These are phyloP conservation scores for Globisporangium megalacanthum DNA, from an alignment of 352 stramenopile genomes.

Conservation along the genomic window DNA sequence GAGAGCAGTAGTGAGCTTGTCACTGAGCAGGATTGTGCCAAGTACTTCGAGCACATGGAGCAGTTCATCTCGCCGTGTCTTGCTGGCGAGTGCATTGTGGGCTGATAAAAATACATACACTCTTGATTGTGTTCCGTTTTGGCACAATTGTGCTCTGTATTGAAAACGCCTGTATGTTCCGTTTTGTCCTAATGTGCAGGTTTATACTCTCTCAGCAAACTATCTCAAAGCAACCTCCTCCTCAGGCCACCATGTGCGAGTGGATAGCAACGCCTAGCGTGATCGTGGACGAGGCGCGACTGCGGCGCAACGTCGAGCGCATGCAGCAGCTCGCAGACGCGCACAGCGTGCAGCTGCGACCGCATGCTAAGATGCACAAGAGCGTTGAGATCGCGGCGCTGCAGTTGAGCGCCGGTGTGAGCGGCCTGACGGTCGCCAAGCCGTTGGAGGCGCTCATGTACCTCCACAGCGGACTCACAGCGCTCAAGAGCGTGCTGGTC, in stretches of 20 bases:
- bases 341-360: slow-evolving; percentile 49
- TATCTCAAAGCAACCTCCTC: neutral
- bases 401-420: slow-evolving; percentile 46
- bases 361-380: slow-evolving; percentile 79
- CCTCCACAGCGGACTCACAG: slow-evolving; percentile 32
- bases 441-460: slow-evolving; percentile 63
- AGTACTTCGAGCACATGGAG: too few species aligned
- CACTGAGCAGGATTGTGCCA: too few species aligned
- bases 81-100: too few species aligned
- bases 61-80: too few species aligned
- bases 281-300: slow-evolving; percentile 44
- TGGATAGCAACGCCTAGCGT: slow-evolving; percentile 67
- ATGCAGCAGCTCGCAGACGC: slow-evolving; percentile 53
- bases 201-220: neutral
- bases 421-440: slow-evolving; percentile 65
- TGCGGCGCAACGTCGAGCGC: slow-evolving; percentile 53
- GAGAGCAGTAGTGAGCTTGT: too few species aligned
- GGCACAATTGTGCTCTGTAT: too few species aligned
- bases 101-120: too few species aligned
- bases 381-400: slow-evolving; percentile 54
- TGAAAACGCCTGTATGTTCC: too few species aligned
- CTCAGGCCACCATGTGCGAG: slow-evolving; percentile 24
- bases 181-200: too few species aligned
- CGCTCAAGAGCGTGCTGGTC: slow-evolving; percentile 50
- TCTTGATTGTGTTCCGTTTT: too few species aligned